A percentile compares a stretch with the other conserved stretches of the same genome.
Evolutionary conservation across 768 basidiomycete species (phyloP).

Genomic region (Trametes cinnabarina): DNA sequence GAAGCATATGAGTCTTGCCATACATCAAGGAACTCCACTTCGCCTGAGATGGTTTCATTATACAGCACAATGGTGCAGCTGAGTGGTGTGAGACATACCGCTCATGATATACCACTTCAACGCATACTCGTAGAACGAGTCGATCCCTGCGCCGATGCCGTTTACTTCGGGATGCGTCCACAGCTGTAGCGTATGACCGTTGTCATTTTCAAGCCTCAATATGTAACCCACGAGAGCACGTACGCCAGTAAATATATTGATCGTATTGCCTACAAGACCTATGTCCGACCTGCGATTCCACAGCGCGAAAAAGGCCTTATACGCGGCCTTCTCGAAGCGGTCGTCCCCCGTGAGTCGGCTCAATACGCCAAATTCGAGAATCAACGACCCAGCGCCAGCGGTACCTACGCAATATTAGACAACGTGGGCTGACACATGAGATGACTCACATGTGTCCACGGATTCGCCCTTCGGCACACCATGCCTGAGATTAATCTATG

Average conservation of each 20-base stretch:
- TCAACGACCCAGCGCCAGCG: constrained; percentile 89
- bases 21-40: constrained; percentile 38
- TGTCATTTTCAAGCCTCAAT: neutral
- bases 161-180: constrained; percentile 79
- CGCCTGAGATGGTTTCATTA: constrained; percentile 25
- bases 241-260: constrained; percentile 81
- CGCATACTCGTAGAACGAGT: constrained; percentile 94
- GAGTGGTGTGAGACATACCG: constrained; percentile 41
- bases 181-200: constrained; percentile 37
- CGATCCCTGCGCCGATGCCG: constrained; percentile 90
- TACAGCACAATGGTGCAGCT: neutral
- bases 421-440: neutral
- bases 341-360: constrained; percentile 88
- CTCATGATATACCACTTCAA: constrained; percentile 90
- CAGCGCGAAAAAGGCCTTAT: constrained; percentile 86
- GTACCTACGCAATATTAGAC: constrained; percentile 51
- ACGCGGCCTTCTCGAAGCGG: constrained; percentile 85
- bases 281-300: constrained; percentile 91
- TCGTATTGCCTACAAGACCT: constrained; percentile 82
- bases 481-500: constrained; percentile 77
- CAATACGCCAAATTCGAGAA: constrained; percentile 92
- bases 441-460: constrained; percentile 74
- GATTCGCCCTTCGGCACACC: constrained; percentile 78
- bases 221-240: constrained; percentile 30
- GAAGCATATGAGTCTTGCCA: constrained; percentile 38